Evolutionary conservation across 106 monocot genomes (phyloP).

Genomic region (Apostasia ramifera): DNA sequence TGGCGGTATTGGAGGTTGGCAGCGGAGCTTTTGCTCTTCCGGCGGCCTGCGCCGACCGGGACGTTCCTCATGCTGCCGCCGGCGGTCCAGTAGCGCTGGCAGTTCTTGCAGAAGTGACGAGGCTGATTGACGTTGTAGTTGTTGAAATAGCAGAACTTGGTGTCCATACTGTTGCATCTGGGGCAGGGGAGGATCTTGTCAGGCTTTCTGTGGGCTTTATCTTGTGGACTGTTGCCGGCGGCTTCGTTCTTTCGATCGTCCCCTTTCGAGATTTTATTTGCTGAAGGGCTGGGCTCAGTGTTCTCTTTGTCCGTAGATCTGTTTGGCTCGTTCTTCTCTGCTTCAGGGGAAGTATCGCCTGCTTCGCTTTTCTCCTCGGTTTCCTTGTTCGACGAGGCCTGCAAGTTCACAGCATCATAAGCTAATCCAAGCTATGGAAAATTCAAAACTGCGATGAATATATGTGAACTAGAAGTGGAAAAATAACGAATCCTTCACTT

Average conservation of each 20-base stretch:
- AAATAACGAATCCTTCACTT: background rate
- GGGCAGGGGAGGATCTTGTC: slow-evolving; percentile 84
- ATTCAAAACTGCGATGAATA: background rate
- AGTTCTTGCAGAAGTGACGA: slow-evolving; percentile 21
- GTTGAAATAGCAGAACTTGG: background rate
- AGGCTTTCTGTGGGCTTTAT: slow-evolving; percentile 47
- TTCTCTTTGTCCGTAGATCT: no score
- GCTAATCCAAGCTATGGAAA: background rate
- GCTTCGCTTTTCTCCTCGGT: background rate
- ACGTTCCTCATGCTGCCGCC: slow-evolving; percentile 88
- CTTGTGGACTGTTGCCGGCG: background rate
- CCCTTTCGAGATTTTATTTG: background rate
- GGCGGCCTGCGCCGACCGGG: slow-evolving; percentile 79
- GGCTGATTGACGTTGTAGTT: no score
- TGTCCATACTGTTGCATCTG: slow-evolving; percentile 67
- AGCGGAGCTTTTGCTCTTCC: slow-evolving; percentile 52
- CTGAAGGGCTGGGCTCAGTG: background rate
- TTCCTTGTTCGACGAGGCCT: background rate
- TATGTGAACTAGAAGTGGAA: no score
- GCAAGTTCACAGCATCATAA: background rate
- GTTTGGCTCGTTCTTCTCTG: background rate
- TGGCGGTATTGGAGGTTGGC: slow-evolving; percentile 1
- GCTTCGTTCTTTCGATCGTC: slow-evolving; percentile 14
- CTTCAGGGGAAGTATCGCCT: background rate
- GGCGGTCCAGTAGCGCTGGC: slow-evolving; percentile 91